Base-by-base conservation (phyloP, 768 basidiomycete genomes). In the Pluteus cervinus region DNA sequence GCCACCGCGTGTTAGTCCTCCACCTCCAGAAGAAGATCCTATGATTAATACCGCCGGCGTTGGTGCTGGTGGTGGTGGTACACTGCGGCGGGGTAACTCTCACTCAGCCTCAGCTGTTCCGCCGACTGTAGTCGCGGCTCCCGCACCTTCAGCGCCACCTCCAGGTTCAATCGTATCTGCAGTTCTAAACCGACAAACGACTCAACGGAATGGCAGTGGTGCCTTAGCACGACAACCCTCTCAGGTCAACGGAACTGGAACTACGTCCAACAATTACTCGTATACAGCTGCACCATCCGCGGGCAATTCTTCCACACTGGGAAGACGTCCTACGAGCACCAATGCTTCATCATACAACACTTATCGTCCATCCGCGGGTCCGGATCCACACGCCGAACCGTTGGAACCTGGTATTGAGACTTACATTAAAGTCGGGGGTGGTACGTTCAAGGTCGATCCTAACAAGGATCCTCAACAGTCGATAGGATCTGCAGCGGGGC, bases 401-500 rank as follows among this genome's bases (percentile, higher is more conserved):
- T 71, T 81, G 24, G 80, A 79, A 49, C 81, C 81, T 5, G 75
- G 60, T 3, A 70, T 77, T 8, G 70, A 79, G 45, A 80, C 75
- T 3, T 85, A 71, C 54, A 78, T 87, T 54, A 80, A 75, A 53
- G 74, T 87, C 14, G 87, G 86, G 2, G 61, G 65, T 22, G 73
- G 75, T 34, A 67, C 80, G 1, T 88, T 82, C 56, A 72, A 66
- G 30, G 84, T 82, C 7, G 80, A 86, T 55, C 69, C 73, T 12
- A 64, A 54, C 33, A 73, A 66, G 47, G 81, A 85, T 47, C 84
- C 83, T n/a, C 81, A 82, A 46, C 58, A 57, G 29, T 62, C 61
- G 33, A n/a, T n/a, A n/a, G 51, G 47, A 21, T 48, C 57, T 7
- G 49, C 61, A 37, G 49, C 49, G n/a, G 52, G 44, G 30, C 51